Base-by-base conservation (phyloP, 2,329 filamentous ascomycete species). In the Emmonsiellopsis sp. region DNA sequence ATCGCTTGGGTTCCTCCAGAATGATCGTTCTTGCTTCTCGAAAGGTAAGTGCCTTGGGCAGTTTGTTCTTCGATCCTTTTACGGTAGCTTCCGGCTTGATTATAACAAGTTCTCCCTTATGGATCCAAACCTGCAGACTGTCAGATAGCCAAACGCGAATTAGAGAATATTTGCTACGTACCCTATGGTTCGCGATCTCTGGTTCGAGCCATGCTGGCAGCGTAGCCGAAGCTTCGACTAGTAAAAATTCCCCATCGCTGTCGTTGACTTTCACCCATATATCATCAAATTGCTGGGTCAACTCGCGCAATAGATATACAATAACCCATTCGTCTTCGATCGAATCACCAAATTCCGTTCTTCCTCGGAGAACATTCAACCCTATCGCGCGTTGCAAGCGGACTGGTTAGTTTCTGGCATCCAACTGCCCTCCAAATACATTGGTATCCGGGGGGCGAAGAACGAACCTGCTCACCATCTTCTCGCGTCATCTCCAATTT, bases 301-400 rank as follows among this genome's bases (percentile, higher is more conserved):
- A 73, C 70, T 95, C 86, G 44, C 87, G 83, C 32, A 98, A 76
- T 5, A 97, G 74, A 71, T 91, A 95, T 16, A 97, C 91, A 55
- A 97, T 85, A 5, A 97, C 80, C 94, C 93, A 98, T 73, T 98
- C 94, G 63, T 98, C 93, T 64, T 95, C 92, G 3, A 97, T 84
- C 0, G 90, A 93, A 70, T 98, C 94, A 7, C 92, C 91, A 63
- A 90, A 97, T 66, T 92, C 87, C 0, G 89, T 93, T 50, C 78
- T 76, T 16, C 92, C 92, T 58, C 82, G 80, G 5, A 98, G 78
- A 58, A 84, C 83, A 61, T 73, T 76, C 48, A 70, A 65, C 2
- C 73, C 75, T 77, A 58, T 45, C 35, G 20, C 34, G 13, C 7
- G 35, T 38, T 20, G 35, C 34, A 32, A 53, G 48, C 10, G 30